Evolutionary conservation across 768 basidiomycete genomes (phyloP).

Genomic region (Suillus weaverae): DNA sequence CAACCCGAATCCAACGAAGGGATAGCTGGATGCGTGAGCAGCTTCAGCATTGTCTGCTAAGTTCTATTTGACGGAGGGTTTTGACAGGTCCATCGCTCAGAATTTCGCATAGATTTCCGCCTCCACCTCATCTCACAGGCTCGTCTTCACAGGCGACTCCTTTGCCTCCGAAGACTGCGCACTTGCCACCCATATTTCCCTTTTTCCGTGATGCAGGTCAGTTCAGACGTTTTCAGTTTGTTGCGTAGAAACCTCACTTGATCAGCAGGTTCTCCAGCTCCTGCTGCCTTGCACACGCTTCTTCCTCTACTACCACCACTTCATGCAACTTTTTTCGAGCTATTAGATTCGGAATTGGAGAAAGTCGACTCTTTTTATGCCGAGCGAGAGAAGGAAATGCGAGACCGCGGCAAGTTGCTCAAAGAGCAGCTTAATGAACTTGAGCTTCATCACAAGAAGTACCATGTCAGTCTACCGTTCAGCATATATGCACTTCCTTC

Average conservation of each 20-base stretch:
- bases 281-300: conserved; percentile 45
- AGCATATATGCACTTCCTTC: background rate
- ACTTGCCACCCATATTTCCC: conserved; percentile 8
- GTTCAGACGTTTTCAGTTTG: background rate
- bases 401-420: conserved; percentile 45
- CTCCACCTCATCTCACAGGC: conserved; percentile 10
- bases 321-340: conserved; percentile 72
- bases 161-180: conserved; percentile 8
- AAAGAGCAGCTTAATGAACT: conserved; percentile 75
- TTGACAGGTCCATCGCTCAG: conserved; percentile 16
- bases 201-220: conserved; percentile 17
- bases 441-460: conserved; percentile 60
- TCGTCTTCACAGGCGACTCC: conserved; percentile 9
- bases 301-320: conserved; percentile 55
- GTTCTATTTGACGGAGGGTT: background rate
- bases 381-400: conserved; percentile 66
- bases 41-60: background rate
- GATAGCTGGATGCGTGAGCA: conserved; percentile 16
- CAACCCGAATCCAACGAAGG: background rate
- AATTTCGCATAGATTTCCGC: conserved; percentile 2
- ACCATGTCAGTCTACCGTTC: conserved; percentile 45
- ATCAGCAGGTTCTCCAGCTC: conserved; percentile 16
- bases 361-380: conserved; percentile 87
- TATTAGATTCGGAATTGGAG: conserved; percentile 75
- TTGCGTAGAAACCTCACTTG: background rate